phyloP scores from a whole-genome alignment of 345 rosid species.

The Anacardium occidentale region DNA sequence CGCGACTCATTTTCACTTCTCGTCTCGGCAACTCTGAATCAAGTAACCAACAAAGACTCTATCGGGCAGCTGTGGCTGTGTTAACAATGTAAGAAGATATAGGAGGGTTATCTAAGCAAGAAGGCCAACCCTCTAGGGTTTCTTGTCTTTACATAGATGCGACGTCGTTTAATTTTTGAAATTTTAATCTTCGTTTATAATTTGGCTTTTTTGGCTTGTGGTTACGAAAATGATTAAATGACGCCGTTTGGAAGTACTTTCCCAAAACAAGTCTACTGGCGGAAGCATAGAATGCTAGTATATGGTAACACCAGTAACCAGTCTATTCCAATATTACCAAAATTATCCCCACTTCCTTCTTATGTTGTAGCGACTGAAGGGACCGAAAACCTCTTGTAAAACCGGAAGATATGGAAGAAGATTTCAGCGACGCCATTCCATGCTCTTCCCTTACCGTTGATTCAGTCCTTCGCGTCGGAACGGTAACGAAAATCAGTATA shows the following conservation, averaged over 20 bases:
- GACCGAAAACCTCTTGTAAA: neutral
- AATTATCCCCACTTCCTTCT: neutral
- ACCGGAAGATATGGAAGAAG: slow-evolving; percentile 53
- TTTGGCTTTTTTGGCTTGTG: neutral
- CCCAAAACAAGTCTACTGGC: neutral
- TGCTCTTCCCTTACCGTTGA: slow-evolving; percentile 78
- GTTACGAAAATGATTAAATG: neutral
- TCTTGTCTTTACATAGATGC: neutral
- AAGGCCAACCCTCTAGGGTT: slow-evolving; percentile 7
- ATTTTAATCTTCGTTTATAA: no score
- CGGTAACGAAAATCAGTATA: slow-evolving; percentile 31
- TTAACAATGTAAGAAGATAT: neutral
- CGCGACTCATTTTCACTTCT: slow-evolving; percentile 31
- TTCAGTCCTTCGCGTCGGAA: slow-evolving; percentile 58
- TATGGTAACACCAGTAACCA: neutral
- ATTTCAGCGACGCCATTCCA: slow-evolving; percentile 47
- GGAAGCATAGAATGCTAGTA: no score
- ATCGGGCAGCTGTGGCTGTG: neutral
- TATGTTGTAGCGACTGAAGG: neutral
- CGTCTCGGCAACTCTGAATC: slow-evolving; percentile 2
- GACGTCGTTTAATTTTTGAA: neutral
- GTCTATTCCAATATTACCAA: neutral
- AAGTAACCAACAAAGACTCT: neutral
- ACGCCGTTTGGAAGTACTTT: neutral
- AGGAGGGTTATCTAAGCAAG: neutral